Evolutionary conservation across 1,139 yeast genomes (phyloP), one percentile per base, ranked within the genome.

Genomic region (Hansenula anomala): DNA sequence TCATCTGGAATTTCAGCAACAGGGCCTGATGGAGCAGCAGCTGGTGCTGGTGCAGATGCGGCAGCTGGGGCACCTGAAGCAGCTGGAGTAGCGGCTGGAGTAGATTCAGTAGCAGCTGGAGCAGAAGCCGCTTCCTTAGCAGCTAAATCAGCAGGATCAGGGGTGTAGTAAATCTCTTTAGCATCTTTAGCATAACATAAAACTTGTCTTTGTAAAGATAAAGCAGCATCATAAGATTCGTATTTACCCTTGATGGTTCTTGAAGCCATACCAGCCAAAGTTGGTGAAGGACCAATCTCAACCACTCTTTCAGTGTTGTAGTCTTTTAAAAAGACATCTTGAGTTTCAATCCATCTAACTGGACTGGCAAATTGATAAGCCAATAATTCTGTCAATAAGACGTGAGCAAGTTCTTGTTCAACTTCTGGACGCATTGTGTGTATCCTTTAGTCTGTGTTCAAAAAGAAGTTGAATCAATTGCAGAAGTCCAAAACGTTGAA

Each of bases 311-410:
- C 98, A 47, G 97, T 86, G 66, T 90, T 89, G 76, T 80, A 86
- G 54, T 89, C 94, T 63, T 87, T 85, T 62, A 92, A 79, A 63
- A 92, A 86, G 44, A 90, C 97, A 73, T 92, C 98, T 68, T 92
- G 98, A 46, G 98, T 92, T 66, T 92, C 98, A 64, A 92, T 94
- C 97, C 99, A 92, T 76, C 97, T 82, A 51, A 92, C 99, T 36
- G 99, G 98, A 47, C 97, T 90, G 34, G 99, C 98, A 61, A 92
- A 92, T 67, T 92, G 99, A 69, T 90, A 92, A 37, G 98, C 97
- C 68, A 92, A 75, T 56, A 92, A 79, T 75, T 92, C 98, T 20
- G 97, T 89, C 63, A 92, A 75, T 54, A 92, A 75, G 48, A 89
- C 83, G 64, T 92, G 97, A 51, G 98, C 95, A 54, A 92, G 78